phyloP scores from a whole-genome alignment of 2,329 filamentous ascomycete species.

The Zymoseptoria passerinii region DNA sequence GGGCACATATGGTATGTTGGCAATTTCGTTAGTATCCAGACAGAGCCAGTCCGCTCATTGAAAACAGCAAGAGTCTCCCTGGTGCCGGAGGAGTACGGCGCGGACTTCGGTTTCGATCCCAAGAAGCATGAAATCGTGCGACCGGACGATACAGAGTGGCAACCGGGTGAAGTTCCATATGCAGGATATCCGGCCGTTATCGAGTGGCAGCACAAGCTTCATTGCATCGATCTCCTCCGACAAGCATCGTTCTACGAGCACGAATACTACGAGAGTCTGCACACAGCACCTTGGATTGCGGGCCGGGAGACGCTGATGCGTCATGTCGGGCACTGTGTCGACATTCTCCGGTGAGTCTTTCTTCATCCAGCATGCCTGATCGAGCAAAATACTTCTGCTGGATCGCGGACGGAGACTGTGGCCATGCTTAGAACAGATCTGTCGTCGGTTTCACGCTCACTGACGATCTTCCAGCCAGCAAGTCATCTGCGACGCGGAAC shows the following conservation, averaged over 20 bases:
- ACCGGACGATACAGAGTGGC: background rate
- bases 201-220: no score
- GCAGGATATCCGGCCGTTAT: background rate
- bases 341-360: background rate
- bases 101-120: background rate
- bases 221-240: no score
- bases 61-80: background rate
- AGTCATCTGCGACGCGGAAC: background rate
- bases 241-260: no score
- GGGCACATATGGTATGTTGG: background rate
- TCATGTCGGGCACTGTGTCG: background rate
- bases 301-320: background rate
- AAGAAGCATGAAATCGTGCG: background rate
- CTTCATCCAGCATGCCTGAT: no score
- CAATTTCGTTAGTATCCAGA: no score
- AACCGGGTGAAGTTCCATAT: background rate
- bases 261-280: no score
- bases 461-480: background rate
- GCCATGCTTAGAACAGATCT: no score
- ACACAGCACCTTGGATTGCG: no score
- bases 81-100: background rate
- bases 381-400: no score
- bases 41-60: no score
- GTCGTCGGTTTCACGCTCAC: no score
- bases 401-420: no score